Percentiles rank a stretch among this genome's conserved stretches.
These are phyloP conservation scores for Pyrenochaeta sp. DNA, from an alignment of 2,329 filamentous ascomycete genomes.

Conservation along the genomic window DNA sequence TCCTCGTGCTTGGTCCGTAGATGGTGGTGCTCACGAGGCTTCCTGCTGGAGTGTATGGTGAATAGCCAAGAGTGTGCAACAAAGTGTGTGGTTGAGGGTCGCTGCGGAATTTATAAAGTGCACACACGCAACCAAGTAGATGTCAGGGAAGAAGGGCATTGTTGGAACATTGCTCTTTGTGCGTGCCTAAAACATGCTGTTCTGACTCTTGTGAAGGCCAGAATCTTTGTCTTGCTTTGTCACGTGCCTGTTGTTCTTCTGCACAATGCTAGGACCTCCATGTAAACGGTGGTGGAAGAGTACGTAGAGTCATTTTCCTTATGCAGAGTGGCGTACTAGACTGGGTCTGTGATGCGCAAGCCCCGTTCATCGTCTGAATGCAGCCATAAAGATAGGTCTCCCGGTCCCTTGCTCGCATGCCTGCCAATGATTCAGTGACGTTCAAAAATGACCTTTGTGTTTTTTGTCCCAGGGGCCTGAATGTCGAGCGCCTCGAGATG, in stretches of 20 bases:
- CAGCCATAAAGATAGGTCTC: conserved; percentile 9
- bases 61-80: conserved; percentile 14
- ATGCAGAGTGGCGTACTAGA: conserved; percentile 6
- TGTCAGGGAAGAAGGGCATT: conserved; percentile 26
- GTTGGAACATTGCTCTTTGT: conserved; percentile 43
- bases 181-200: conserved; percentile 25
- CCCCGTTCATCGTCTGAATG: conserved; percentile 14
- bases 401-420: background rate
- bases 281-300: background rate
- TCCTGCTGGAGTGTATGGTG: conserved; percentile 17
- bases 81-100: conserved; percentile 15
- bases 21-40: conserved; percentile 6
- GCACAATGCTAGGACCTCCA: conserved; percentile 21
- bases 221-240: conserved; percentile 31
- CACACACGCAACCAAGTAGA: conserved; percentile 38
- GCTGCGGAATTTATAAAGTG: conserved; percentile 34
- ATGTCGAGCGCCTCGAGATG: too few species aligned
- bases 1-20: background rate
- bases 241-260: conserved; percentile 23
- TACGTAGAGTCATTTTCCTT: background rate
- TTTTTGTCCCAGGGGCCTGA: too few species aligned
- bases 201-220: conserved; percentile 24
- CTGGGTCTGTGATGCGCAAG: conserved; percentile 15
- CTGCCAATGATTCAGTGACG: background rate
- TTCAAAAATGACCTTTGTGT: too few species aligned